phyloP scores from a whole-genome alignment of 306 rosid genomes.

The Mimosa pudica region DNA sequence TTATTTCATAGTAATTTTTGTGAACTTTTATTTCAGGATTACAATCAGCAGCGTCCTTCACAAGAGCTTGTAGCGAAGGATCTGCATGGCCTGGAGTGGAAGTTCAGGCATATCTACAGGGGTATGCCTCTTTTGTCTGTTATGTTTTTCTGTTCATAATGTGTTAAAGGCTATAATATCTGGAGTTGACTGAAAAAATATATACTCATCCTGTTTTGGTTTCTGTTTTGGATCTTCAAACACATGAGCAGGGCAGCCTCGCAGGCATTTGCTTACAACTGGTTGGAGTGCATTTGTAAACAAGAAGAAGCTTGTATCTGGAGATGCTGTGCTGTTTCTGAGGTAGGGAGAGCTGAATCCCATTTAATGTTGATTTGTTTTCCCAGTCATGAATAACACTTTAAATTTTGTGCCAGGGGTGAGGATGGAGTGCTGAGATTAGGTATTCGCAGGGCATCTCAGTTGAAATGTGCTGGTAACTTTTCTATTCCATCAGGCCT shows the following conservation, averaged over 20 bases:
- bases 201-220: not conserved
- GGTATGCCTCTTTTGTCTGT: slow-evolving; percentile 48
- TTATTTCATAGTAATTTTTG: slow-evolving; percentile 4
- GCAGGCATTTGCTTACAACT: slow-evolving; percentile 98
- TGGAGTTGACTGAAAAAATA: not conserved
- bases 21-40: slow-evolving; percentile 61
- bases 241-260: slow-evolving; percentile 82
- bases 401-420: slow-evolving; percentile 55
- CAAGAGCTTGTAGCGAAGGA: slow-evolving; percentile 98
- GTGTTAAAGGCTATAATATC: not conserved
- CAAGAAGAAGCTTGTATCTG: slow-evolving; percentile 97
- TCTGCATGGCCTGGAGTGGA: slow-evolving; percentile 91
- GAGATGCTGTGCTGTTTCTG: slow-evolving; percentile 96
- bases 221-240: slow-evolving; percentile 9
- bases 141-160: not conserved
- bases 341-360: slow-evolving; percentile 52
- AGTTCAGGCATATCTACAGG: slow-evolving; percentile 89
- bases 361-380: not conserved
- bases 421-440: slow-evolving; percentile 88
- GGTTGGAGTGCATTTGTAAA: slow-evolving; percentile 99
- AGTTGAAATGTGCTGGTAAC: slow-evolving; percentile 61
- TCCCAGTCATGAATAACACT: not conserved
- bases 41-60: slow-evolving; percentile 89
- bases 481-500: slow-evolving; percentile 53
- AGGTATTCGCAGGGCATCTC: slow-evolving; percentile 89